Conservation (phyloP, 1,284 basidiomycete species). For the Hemileia vastatrix region DNA sequence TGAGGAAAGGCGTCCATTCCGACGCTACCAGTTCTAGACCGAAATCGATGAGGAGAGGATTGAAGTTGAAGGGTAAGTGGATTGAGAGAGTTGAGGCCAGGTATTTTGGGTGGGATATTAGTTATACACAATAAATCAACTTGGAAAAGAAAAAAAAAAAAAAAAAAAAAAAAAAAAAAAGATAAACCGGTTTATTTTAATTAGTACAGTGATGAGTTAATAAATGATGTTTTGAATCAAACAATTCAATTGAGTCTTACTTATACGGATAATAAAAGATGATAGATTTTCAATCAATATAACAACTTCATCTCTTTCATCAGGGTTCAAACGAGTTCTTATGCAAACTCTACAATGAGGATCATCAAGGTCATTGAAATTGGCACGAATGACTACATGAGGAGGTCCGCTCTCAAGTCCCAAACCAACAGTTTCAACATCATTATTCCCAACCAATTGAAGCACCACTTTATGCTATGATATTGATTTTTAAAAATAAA, state of each 20-base stretch:
- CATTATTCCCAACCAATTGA: constrained; percentile 19
- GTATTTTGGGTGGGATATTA: constrained; percentile 4
- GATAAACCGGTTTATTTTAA: too few relatives aligned
- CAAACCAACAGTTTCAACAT: constrained; percentile 13
- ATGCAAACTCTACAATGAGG: constrained; percentile 16
- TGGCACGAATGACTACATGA: constrained; percentile 17
- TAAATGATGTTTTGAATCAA: too few relatives aligned
- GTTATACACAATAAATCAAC: constrained; percentile 13
- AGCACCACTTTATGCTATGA: constrained; percentile 22
- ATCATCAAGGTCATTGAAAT: constrained; percentile 22
- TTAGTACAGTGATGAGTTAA: too few relatives aligned
- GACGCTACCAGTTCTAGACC: constrained; percentile 2
- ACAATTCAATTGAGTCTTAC: constrained; percentile 3
- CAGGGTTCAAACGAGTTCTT: not conserved
- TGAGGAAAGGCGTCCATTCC: too few relatives aligned
- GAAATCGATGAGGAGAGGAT: constrained; percentile 13
- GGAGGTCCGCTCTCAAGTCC: constrained; percentile 1
- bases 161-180: not conserved
- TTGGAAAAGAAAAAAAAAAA: not conserved
- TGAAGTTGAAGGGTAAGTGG: not conserved
- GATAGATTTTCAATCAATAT: constrained; percentile 14
- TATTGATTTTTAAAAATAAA: not conserved
- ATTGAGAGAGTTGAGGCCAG: constrained; percentile 1
- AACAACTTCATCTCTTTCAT: constrained; percentile 16
- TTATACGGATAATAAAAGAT: constrained; percentile 11